Evolutionary conservation across 1,284 basidiomycete genomes (phyloP).

Genomic region (Violaceomyces palustris): DNA sequence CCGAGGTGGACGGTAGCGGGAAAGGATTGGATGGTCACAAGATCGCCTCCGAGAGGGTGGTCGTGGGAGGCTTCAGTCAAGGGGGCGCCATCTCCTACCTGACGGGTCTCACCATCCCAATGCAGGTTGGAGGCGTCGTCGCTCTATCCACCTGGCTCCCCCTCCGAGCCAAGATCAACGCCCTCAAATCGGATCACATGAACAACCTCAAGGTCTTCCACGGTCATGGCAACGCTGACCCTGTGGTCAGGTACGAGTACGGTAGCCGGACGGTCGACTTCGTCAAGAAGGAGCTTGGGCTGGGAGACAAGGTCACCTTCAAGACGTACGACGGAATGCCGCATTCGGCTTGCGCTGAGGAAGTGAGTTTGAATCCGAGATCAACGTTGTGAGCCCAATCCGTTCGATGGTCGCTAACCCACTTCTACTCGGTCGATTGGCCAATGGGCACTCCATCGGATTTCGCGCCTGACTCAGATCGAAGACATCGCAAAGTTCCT

Average conservation of each 20-base stretch:
- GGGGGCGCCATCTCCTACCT: conserved; percentile 48
- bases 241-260: conserved; percentile 41
- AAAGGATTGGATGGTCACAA: conserved; percentile 31
- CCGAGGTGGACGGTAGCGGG: conserved; percentile 41
- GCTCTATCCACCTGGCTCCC: conserved; percentile 49
- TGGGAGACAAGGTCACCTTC: conserved; percentile 27
- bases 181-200: conserved; percentile 22
- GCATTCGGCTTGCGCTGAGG: conserved; percentile 48
- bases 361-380: conserved; percentile 22
- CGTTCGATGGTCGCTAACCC: too few relatives aligned
- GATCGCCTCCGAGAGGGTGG: conserved; percentile 42
- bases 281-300: conserved; percentile 31
- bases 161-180: conserved; percentile 36
- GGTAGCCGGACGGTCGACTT: conserved; percentile 31
- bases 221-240: conserved; percentile 47
- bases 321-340: conserved; percentile 45
- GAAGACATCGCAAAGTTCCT: too few relatives aligned
- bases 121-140: conserved; percentile 39
- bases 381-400: too few relatives aligned
- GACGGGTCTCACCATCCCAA: conserved; percentile 30
- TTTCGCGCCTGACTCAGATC: too few relatives aligned
- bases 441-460: too few relatives aligned
- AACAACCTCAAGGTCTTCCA: conserved; percentile 40
- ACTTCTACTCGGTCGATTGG: too few relatives aligned
- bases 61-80: conserved; percentile 44